A percentile compares a stretch with the other conserved stretches of the same genome.
Evolutionary conservation across 176 grass and related monocot genomes (phyloP).

Genomic region (Hsuehochloa calcarea): DNA sequence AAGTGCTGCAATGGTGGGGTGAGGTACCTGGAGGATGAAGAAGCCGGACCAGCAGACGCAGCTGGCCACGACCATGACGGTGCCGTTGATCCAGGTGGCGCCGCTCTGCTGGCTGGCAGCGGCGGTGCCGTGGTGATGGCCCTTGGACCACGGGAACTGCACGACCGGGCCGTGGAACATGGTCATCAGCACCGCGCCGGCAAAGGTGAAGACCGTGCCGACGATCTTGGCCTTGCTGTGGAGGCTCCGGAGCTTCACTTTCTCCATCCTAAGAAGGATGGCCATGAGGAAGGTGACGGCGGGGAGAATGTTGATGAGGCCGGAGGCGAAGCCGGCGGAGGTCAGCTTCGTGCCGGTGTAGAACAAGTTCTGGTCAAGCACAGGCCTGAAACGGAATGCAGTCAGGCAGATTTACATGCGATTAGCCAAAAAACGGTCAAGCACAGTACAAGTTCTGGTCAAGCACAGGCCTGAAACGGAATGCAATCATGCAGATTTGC

Average conservation of each 20-base stretch:
- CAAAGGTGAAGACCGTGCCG: conserved; percentile 65
- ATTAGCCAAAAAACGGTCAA: not conserved
- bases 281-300: conserved; percentile 83
- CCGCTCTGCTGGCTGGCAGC: conserved; percentile 19
- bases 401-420: not conserved
- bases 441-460: conserved; percentile 92
- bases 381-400: conserved; percentile 44
- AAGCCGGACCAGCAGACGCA: conserved; percentile 74
- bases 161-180: conserved; percentile 80
- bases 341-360: conserved; percentile 73
- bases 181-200: conserved; percentile 81
- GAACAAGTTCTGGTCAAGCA: conserved; percentile 88
- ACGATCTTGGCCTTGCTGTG: conserved; percentile 82
- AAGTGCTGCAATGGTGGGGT: not conserved
- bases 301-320: conserved; percentile 79
- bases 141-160: conserved; percentile 66
- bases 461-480: conserved; percentile 60
- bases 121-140: conserved; percentile 4
- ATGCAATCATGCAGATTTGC: not conserved
- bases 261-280: conserved; percentile 63
- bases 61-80: conserved; percentile 51
- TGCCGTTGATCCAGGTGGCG: conserved; percentile 59
- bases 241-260: conserved; percentile 41
- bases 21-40: conserved; percentile 78
- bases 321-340: conserved; percentile 65